Conservation (phyloP, 306 rosid genomes). For the Quercus dentata region DNA sequence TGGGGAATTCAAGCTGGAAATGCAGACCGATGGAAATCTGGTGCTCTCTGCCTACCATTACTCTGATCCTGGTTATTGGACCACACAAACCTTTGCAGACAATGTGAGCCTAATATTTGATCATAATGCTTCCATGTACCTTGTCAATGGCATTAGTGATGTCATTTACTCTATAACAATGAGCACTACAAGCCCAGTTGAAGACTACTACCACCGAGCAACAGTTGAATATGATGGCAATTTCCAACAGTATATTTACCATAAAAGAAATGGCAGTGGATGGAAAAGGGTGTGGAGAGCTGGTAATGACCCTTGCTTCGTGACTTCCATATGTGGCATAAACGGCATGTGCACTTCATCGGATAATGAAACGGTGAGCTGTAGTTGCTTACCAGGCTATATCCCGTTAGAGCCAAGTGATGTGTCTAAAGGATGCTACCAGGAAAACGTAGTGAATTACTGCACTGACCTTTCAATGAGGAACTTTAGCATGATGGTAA, state of each 20-base stretch:
- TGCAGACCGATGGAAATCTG: slow-evolving; percentile 26
- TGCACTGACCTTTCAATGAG: slow-evolving; percentile 9
- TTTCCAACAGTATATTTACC: slow-evolving; percentile 30
- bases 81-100: background rate
- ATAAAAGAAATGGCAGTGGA: slow-evolving; percentile 18
- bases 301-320: slow-evolving; percentile 27
- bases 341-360: slow-evolving; percentile 32
- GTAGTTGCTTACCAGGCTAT: slow-evolving; percentile 27
- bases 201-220: slow-evolving; percentile 32
- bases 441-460: slow-evolving; percentile 10
- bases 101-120: slow-evolving; percentile 16
- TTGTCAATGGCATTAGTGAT: background rate
- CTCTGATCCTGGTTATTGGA: slow-evolving; percentile 27
- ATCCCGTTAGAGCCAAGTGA: slow-evolving; percentile 12
- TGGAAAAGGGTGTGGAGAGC: slow-evolving; percentile 36
- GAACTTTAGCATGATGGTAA: slow-evolving; percentile 17
- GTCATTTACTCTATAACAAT: background rate
- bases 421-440: slow-evolving; percentile 26
- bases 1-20: slow-evolving; percentile 13
- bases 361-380: slow-evolving; percentile 22
- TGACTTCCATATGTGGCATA: slow-evolving; percentile 22
- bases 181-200: slow-evolving; percentile 8
- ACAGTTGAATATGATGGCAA: slow-evolving; percentile 30
- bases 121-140: slow-evolving; percentile 4
- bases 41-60: slow-evolving; percentile 15